Base-by-base conservation (phyloP, 768 basidiomycete genomes). In the Hypholoma fasciculare region DNA sequence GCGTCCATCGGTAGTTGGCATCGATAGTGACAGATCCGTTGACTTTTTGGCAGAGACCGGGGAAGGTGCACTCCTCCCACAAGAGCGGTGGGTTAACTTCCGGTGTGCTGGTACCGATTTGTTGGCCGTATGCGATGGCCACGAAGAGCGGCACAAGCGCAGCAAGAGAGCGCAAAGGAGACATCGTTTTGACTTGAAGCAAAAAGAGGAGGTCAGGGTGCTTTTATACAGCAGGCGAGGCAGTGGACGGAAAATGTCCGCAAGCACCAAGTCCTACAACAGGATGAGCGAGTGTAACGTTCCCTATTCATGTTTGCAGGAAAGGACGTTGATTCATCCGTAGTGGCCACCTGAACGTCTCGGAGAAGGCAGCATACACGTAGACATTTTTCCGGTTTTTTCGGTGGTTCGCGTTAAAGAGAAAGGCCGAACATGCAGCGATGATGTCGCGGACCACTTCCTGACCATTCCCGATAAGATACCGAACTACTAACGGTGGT, bases 1-100 rank as follows among this genome's bases (percentile, higher is more conserved):
- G 78, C 7, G 76, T 63, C 79, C 79, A 82, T 50, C 81, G 76
- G 78, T 78, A 83, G 73, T 82, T 81, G 56, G 78, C 61, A 65
- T 82, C 81, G 69, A 82, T 71, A 7, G 76, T 75, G 64, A 81
- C 68, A 38, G 59, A 57, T 42, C 65, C 59, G n/a, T 57, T 56
- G 52, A 67, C 64, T 17, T 68, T 68, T 20, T 67, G 70, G 67
- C 76, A 77, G 20, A 68, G 56, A 55, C 77, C 77, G 38, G 65
- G 62, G 17, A 68, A 59, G 7, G 75, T 73, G 63, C 80, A 82
- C 60, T 72, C 67, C 56, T 75, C 69, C 67, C 71, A 72, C 30
- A 74, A 66, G 40, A 82, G 69, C 17, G 68, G 44, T 13, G 81
- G 81, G 65, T 82, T 79, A 56, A 60, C 70, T 65, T 83, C 81